Evolutionary conservation across 1,284 basidiomycete species (phyloP).

Genomic region (Chalciporus sp.): DNA sequence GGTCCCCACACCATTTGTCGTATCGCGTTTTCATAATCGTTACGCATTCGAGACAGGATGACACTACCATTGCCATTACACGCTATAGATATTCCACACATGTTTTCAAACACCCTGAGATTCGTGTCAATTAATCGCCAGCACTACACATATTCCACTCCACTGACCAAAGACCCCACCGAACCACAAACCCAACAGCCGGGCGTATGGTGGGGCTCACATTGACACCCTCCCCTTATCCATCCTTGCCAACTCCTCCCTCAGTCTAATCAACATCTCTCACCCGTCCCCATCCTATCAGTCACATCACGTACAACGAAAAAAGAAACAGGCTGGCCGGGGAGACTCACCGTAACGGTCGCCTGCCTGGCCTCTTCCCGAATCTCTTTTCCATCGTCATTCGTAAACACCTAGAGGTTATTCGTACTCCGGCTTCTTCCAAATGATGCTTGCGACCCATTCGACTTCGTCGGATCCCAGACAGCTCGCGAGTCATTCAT

Average conservation of each 20-base stretch:
- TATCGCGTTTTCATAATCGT: too few relatives aligned
- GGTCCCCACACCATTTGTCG: too few relatives aligned
- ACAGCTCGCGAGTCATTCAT: slow-evolving; percentile 58
- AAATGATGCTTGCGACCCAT: slow-evolving; percentile 61
- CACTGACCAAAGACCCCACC: neutral
- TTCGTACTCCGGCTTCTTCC: slow-evolving; percentile 49
- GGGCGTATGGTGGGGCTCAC: too few relatives aligned
- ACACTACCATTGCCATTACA: too few relatives aligned
- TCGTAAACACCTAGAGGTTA: slow-evolving; percentile 54
- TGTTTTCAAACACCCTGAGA: too few relatives aligned
- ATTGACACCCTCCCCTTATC: slow-evolving; percentile 37
- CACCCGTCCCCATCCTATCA: slow-evolving; percentile 19
- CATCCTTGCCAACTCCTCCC: slow-evolving; percentile 47
- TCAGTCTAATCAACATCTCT: slow-evolving; percentile 48
- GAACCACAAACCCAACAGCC: too few relatives aligned
- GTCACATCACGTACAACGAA: too few relatives aligned
- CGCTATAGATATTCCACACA: too few relatives aligned
- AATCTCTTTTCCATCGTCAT: slow-evolving; percentile 62
- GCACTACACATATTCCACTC: too few relatives aligned
- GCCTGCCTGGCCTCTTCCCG: slow-evolving; percentile 61
- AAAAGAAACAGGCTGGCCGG: neutral
- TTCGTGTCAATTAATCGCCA: too few relatives aligned
- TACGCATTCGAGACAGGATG: too few relatives aligned
- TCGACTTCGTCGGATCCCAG: slow-evolving; percentile 65
- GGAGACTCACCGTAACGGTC: slow-evolving; percentile 50